Evolutionary conservation across 1,284 basidiomycete species (phyloP).

Genomic region (Ceratobasidium sp.): DNA sequence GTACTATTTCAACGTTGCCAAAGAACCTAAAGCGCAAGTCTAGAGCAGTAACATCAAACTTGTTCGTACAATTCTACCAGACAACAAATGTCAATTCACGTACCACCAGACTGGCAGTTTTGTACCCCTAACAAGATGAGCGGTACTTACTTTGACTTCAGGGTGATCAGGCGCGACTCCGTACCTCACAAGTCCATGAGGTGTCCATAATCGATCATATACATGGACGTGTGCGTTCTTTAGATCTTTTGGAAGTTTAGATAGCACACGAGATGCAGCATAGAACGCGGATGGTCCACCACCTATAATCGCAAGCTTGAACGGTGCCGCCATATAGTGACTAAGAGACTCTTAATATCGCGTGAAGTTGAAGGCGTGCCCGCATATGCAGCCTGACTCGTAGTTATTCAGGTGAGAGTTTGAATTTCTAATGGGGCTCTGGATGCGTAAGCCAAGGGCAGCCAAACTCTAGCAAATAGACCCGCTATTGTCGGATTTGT

Average conservation of each 20-base stretch:
- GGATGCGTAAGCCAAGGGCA: background rate
- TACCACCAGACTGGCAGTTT: background rate
- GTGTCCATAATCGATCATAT: conserved; percentile 93
- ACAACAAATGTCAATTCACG: conserved; percentile 5
- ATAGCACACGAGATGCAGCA: conserved; percentile 82
- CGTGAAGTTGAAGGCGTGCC: background rate
- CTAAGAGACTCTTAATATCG: background rate
- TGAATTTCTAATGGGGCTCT: background rate
- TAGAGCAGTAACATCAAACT: conserved; percentile 80
- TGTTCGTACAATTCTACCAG: conserved; percentile 91
- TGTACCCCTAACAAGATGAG: background rate
- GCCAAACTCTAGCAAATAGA: background rate
- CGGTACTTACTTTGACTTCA: conserved; percentile 85
- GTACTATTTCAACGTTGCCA: conserved; percentile 84
- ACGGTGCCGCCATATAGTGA: conserved; percentile 34
- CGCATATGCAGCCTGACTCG: background rate
- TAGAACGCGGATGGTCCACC: conserved; percentile 96
- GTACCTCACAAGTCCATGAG: conserved; percentile 93
- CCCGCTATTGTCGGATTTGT: background rate
- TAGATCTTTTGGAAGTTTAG: conserved; percentile 59
- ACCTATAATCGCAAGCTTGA: conserved; percentile 83
- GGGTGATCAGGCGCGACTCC: conserved; percentile 99
- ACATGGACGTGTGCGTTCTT: conserved; percentile 74
- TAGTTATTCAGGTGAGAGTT: background rate
- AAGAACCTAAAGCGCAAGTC: conserved; percentile 88